Evolutionary conservation across 73 alveolate genomes (phyloP).

Genomic region (Tetrahymena malaccensis): DNA sequence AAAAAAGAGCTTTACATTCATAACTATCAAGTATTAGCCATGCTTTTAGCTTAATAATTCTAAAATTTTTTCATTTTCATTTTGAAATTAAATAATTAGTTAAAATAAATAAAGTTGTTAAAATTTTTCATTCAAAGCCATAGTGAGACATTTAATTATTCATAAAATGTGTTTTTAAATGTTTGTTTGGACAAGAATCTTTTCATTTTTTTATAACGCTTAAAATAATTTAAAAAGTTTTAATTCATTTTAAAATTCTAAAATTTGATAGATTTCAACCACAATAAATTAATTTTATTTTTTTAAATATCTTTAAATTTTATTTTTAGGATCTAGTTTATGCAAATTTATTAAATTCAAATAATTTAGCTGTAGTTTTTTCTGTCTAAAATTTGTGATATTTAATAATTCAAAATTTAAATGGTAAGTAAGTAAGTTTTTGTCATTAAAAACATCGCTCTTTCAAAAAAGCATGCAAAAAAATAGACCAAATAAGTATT

Average conservation of each 20-base stretch:
- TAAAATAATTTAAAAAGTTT: no score
- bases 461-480: no score
- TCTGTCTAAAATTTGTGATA: not conserved
- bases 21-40: not conserved
- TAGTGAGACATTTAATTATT: not conserved
- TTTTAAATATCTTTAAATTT: no score
- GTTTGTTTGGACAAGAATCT: no score
- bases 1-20: not conserved
- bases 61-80: not conserved
- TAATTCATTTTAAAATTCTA: no score
- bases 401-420: not conserved
- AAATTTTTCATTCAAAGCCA: not conserved
- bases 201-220: no score
- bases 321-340: not conserved
- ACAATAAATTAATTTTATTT: no score
- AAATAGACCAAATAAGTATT: no score
- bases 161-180: not conserved
- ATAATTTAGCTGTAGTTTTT: not conserved
- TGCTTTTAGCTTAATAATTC: not conserved
- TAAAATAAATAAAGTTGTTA: not conserved
- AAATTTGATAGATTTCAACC: no score
- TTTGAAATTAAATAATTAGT: not conserved
- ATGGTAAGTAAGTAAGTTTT: not conserved
- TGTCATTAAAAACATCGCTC: not conserved
- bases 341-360: not conserved